Conservation (phyloP, 371 early-diverging fungal genomes). For the Circinella minor region DNA sequence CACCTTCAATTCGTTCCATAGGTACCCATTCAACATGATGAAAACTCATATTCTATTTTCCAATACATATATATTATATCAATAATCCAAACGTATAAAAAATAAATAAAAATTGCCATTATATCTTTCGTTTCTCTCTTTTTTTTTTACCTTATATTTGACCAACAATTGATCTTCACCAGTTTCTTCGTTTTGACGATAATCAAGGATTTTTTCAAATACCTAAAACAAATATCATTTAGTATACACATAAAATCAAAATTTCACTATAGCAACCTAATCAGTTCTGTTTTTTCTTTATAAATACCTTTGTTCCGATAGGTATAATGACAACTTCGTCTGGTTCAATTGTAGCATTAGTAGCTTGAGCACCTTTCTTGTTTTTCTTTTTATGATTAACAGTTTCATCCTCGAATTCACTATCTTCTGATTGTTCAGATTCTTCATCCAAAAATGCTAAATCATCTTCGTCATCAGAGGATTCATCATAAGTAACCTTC, state of each 20-base stretch:
- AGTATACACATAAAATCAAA: background rate
- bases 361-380: constrained; percentile 16
- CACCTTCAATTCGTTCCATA: constrained; percentile 63
- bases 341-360: constrained; percentile 15
- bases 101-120: background rate
- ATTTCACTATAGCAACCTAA: background rate
- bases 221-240: constrained; percentile 23
- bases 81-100: background rate
- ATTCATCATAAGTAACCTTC: constrained; percentile 45
- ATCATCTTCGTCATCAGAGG: constrained; percentile 50
- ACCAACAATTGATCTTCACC: constrained; percentile 58
- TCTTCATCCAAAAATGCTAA: constrained; percentile 33
- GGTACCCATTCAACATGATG: constrained; percentile 88
- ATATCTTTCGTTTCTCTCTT: background rate
- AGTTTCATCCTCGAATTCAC: constrained; percentile 34
- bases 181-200: constrained; percentile 48
- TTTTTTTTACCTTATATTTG: constrained; percentile 71
- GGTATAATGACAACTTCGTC: constrained; percentile 65
- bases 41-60: constrained; percentile 68
- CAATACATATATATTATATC: no score
- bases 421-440: constrained; percentile 32
- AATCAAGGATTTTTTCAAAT: constrained; percentile 74
- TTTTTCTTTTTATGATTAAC: constrained; percentile 19
- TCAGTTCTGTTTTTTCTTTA: background rate
- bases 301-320: constrained; percentile 63